Percentiles rank a stretch among this genome's conserved stretches.
phyloP scores from a whole-genome alignment of 2,329 filamentous ascomycete species.

The Cytospora piceae region DNA sequence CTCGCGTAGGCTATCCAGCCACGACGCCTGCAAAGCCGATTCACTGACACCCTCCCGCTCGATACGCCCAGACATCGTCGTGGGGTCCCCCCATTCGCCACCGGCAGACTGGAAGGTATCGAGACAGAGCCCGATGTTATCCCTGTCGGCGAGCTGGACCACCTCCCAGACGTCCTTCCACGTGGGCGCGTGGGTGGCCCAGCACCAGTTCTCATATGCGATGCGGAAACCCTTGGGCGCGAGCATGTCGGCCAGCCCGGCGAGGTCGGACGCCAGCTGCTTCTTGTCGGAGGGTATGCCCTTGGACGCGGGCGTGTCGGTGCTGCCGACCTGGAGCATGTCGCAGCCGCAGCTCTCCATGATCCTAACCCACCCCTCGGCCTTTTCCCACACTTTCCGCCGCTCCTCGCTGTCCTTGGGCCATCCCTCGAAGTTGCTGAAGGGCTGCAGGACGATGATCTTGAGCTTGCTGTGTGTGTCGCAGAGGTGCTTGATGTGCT shows the following conservation, averaged over 20 bases:
- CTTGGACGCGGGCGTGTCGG: conserved; percentile 56
- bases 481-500: conserved; percentile 58
- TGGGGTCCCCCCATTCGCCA: conserved; percentile 74
- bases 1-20: conserved; percentile 57
- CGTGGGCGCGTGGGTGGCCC: conserved; percentile 69
- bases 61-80: conserved; percentile 61
- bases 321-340: conserved; percentile 69
- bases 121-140: conserved; percentile 74
- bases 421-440: conserved; percentile 80
- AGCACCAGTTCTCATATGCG: conserved; percentile 84
- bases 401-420: conserved; percentile 58
- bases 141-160: conserved; percentile 62
- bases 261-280: conserved; percentile 63
- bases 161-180: conserved; percentile 75
- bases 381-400: conserved; percentile 64
- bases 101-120: conserved; percentile 79
- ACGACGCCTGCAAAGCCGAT: conserved; percentile 54
- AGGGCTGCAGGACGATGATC: conserved; percentile 75
- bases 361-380: conserved; percentile 69
- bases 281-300: conserved; percentile 54
- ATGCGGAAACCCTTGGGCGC: conserved; percentile 60
- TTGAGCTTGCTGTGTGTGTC: conserved; percentile 54
- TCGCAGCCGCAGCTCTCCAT: conserved; percentile 73
- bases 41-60: conserved; percentile 44
- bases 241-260: conserved; percentile 65